Base-by-base conservation (phyloP, 805 yeast genomes). In the Candida tammaniensis region DNA sequence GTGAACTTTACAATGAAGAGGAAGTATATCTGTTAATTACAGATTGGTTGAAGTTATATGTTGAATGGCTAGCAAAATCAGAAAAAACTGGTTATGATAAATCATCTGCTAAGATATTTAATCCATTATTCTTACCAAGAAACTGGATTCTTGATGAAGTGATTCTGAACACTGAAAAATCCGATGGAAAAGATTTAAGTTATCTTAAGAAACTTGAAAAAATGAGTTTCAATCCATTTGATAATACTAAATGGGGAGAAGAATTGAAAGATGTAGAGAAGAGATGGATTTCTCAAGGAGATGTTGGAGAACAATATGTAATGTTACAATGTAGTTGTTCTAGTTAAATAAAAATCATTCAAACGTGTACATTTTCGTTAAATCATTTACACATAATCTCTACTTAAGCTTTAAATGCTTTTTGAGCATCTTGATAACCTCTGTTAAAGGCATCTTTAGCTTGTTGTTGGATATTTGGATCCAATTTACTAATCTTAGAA, bases 111-210 rank as follows among this genome's bases (percentile, higher is more conserved):
- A 24, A 31, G 19, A 39, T 46, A 3, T 64, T 60, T 31, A 93
- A 91, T 50, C 98, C 98, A 3, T 52, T 76, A 22, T 91, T 91
- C 51, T 72, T 84, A 5, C 93, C 96, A 14, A 71, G 91, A 40
- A 84, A 80, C 43, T 86, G 95, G 88, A 80, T 89, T 33, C 65
- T 93, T 35, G 86, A 87, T 35, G 89, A 88, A 41, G 96, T 87
- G 1, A 80, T 86, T 29, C 70, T 74, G 18, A 60, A 64, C 28
- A 70, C 80, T 0, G 65, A 71, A 23, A 84, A 78, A 2, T 63
- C 70, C 18, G 67, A 73, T 22, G 63, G 61, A n/a, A 52, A 52
- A 20, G 80, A 78, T 51, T 50, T 68, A 9, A 61, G 67, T 1
- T 61, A 74, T 26, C 62, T 88, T 40, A 51, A 75, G 19, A 84